Evolutionary conservation across 345 rosid species (phyloP).

Genomic region (Nephelium lappaceum): DNA sequence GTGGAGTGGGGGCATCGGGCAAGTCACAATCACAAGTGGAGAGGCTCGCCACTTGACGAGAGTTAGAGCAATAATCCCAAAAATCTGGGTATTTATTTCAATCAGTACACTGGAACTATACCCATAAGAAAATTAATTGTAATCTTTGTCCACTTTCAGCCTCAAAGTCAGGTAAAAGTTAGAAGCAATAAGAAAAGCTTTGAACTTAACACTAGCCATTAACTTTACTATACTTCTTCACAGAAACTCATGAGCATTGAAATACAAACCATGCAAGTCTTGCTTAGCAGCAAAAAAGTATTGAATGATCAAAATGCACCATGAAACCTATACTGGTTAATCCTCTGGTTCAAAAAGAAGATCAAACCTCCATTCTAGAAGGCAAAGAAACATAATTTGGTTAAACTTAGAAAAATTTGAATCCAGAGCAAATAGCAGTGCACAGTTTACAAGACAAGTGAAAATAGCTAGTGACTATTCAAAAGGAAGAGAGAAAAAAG

Average conservation of each 20-base stretch:
- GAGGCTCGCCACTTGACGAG: background rate
- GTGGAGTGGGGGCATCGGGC: background rate
- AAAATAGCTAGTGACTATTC: background rate
- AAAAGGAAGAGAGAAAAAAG: background rate
- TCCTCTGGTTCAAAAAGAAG: too few species aligned
- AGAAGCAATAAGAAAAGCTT: background rate
- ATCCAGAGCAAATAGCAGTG: background rate
- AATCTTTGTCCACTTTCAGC: background rate
- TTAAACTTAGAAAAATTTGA: background rate
- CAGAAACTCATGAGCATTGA: conserved; percentile 1
- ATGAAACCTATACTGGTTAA: too few species aligned
- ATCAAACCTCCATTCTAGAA: background rate
- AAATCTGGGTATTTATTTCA: background rate
- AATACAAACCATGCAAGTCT: background rate
- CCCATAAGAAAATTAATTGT: background rate
- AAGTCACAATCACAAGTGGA: background rate
- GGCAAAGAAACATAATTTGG: background rate
- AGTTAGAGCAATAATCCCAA: background rate
- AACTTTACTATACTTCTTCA: background rate
- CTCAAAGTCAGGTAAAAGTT: conserved; percentile 8
- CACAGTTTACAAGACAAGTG: conserved; percentile 4
- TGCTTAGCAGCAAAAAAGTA: background rate
- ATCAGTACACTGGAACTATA: conserved; percentile 4
- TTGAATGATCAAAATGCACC: background rate
- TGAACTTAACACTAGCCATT: background rate